Evolutionary conservation across 176 grass and related monocot genomes (phyloP).

Genomic region (Bonia amplexicaulis): DNA sequence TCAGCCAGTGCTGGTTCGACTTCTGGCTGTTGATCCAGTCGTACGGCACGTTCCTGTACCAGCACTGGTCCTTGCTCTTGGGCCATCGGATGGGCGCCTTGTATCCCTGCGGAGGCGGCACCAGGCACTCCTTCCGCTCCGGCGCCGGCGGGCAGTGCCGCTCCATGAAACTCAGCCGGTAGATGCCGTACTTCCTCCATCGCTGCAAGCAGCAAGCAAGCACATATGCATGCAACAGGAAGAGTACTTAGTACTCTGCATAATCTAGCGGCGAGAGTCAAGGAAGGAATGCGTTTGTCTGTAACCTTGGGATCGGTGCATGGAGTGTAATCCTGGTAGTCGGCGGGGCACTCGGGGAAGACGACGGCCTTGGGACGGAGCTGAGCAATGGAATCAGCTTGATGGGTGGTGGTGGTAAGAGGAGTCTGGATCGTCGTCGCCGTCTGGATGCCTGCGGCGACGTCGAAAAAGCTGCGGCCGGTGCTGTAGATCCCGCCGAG

Average conservation of each 20-base stretch:
- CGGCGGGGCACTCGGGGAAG: slow-evolving; percentile 70
- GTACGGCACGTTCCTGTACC: slow-evolving; percentile 98
- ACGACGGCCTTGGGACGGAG: slow-evolving; percentile 28
- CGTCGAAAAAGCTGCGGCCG: slow-evolving; percentile 47
- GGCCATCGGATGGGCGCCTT: slow-evolving; percentile 91
- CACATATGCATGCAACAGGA: too few relatives aligned
- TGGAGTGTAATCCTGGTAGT: slow-evolving; percentile 90
- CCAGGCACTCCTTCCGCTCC: slow-evolving; percentile 71
- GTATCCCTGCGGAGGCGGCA: slow-evolving; percentile 76
- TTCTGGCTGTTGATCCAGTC: slow-evolving; percentile 99
- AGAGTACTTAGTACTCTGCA: too few relatives aligned
- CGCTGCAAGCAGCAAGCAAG: too few relatives aligned
- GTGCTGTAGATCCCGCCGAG: slow-evolving; percentile 77
- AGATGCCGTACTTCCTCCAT: slow-evolving; percentile 82
- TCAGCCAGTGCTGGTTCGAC: slow-evolving; percentile 94
- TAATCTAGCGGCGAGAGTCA: too few relatives aligned
- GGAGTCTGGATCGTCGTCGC: background rate
- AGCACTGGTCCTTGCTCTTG: slow-evolving; percentile 95
- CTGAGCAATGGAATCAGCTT: background rate
- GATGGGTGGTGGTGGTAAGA: background rate
- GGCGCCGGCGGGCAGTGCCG: slow-evolving; percentile 74
- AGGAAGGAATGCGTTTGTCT: background rate
- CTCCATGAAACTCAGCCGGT: slow-evolving; percentile 94
- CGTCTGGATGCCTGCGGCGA: background rate
- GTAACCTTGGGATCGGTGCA: slow-evolving; percentile 81